phyloP scores from a whole-genome alignment of 2,329 filamentous ascomycete genomes.

The Zymoseptoria tritici region DNA sequence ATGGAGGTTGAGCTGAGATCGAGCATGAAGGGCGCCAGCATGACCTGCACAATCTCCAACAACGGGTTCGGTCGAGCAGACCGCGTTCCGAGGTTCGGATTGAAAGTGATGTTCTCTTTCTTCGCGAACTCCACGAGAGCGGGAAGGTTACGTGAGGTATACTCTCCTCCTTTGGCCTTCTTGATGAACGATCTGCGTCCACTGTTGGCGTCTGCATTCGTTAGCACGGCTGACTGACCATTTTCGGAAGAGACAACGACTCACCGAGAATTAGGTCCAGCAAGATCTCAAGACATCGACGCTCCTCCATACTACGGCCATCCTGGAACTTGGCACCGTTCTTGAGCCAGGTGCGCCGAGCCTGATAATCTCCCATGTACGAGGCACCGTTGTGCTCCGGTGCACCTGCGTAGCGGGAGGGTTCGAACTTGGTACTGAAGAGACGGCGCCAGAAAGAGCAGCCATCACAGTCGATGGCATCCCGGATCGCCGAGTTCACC shows the following conservation, averaged over 20 bases:
- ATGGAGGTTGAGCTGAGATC: constrained; percentile 8
- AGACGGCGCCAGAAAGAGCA: constrained; percentile 42
- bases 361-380: constrained; percentile 33
- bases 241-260: constrained; percentile 11
- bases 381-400: constrained; percentile 20
- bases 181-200: background rate
- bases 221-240: background rate
- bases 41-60: constrained; percentile 24
- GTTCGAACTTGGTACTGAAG: constrained; percentile 39
- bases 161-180: background rate
- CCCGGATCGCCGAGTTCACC: constrained; percentile 33
- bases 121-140: constrained; percentile 1
- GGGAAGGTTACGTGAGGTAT: background rate
- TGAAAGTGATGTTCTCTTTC: constrained; percentile 4
- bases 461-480: constrained; percentile 35
- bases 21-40: constrained; percentile 25
- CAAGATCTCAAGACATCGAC: constrained; percentile 32
- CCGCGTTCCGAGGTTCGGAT: background rate
- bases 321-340: constrained; percentile 22
- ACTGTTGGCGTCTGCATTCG: background rate
- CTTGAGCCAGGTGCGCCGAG: constrained; percentile 20
- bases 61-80: constrained; percentile 4
- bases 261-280: constrained; percentile 39
- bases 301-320: constrained; percentile 25
- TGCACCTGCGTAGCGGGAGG: constrained; percentile 10